Evolutionary conservation across 73 alveolate genomes (phyloP).

Genomic region (Tetrahymena thermophila): DNA sequence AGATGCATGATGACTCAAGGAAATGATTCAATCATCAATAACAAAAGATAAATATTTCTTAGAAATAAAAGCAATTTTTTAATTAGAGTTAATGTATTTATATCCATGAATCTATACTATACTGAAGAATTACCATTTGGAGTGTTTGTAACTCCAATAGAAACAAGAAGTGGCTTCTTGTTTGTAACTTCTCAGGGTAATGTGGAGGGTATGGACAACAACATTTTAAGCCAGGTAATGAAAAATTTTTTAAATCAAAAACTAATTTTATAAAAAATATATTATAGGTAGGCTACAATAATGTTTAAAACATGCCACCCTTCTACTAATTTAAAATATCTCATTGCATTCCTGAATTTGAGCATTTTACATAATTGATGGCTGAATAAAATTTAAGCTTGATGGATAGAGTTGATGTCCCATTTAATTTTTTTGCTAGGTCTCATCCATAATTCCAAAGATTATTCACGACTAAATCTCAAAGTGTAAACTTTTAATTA

Average conservation of each 20-base stretch:
- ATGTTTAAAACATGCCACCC: background rate
- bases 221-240: background rate
- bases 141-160: background rate
- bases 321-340: background rate
- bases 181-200: background rate
- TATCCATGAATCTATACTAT: background rate
- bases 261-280: background rate
- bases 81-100: background rate
- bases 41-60: background rate
- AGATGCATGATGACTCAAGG: background rate
- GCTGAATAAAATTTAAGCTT: background rate
- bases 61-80: background rate
- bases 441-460: background rate
- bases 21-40: background rate
- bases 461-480: background rate
- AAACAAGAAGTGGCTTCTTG: background rate
- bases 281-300: background rate
- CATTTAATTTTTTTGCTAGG: background rate
- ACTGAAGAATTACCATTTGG: background rate
- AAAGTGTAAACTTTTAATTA: background rate
- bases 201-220: background rate
- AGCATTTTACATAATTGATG: background rate
- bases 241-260: background rate
- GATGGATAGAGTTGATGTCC: background rate
- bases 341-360: background rate